Evolutionary conservation across 2,329 filamentous ascomycete genomes (phyloP), one percentile per base, ranked within the genome.

Genomic region (Teratosphaeria nubilosa): DNA sequence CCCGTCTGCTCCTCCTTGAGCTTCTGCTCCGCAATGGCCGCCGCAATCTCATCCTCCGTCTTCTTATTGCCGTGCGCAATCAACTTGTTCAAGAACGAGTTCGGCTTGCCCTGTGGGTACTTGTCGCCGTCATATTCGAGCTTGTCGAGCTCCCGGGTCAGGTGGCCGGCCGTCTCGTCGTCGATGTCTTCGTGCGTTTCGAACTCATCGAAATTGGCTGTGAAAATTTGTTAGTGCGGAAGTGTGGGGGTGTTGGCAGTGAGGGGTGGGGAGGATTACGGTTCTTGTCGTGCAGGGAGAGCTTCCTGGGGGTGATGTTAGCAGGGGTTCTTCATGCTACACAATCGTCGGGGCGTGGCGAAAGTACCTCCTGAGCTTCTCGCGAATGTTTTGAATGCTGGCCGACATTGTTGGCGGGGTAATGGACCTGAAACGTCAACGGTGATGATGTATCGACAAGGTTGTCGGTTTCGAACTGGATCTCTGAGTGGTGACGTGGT

Each of bases 11-110:
- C 16, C 41, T 20, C 41, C n/a, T 48, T 48, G 5, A 22, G 16
- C 41, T 48, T 48, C 16, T 48, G n/a, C 41, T 48, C 41, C n/a
- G 41, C 41, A 24, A 48, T 48, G n/a, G 41, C 41, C 4, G 41
- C 41, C 16, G 62, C 62, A 37, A 72, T 58, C 65, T 73, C 66
- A 41, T 71, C 69, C 60, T 73, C 71, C 5, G 71, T 73, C 68
- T 72, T 73, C 67, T 72, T 70, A 65, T 73, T 73, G 59, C 71
- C 71, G 63, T 72, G 68, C 59, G 66, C 64, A 61, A 70, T 72
- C 55, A 73, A 67, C 57, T 68, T 68, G 66, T 73, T 72, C 56
- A 73, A 62, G 64, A 72, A 72, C 58, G 61, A 68, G 61, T 69
- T 69, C 2, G 69, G 69, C 60, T 68, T 70, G 60, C 71, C 71